Evolutionary conservation across 2,329 filamentous ascomycete species (phyloP).

Genomic region (Ophiocordyceps australis): DNA sequence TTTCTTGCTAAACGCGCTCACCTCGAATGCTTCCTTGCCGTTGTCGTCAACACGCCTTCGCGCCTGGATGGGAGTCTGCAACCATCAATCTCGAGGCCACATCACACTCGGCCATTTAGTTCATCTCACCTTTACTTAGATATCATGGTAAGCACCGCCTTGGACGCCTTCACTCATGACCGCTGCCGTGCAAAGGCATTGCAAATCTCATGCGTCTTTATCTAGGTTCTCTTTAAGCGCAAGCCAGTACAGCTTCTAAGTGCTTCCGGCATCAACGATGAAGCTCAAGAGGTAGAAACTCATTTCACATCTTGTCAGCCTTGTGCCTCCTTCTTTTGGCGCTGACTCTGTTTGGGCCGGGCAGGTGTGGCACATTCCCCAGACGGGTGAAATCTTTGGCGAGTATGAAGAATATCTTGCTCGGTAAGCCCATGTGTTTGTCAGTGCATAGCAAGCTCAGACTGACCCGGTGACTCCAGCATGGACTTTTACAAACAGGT

Average conservation of each 20-base stretch:
- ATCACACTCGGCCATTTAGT: no score
- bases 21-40: no score
- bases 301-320: constrained; percentile 2
- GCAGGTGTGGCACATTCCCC: constrained; percentile 80
- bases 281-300: constrained; percentile 59
- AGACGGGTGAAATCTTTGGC: constrained; percentile 78
- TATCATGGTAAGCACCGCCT: no score
- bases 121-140: no score
- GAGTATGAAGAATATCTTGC: constrained; percentile 78
- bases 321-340: constrained; percentile 4
- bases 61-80: no score
- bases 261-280: constrained; percentile 55
- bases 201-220: not conserved
- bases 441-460: not conserved
- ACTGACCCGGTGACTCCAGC: constrained; percentile 22
- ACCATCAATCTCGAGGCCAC: no score
- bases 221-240: constrained; percentile 82
- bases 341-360: no score
- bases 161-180: no score
- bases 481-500: constrained; percentile 92
- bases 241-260: constrained; percentile 79
- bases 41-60: no score
- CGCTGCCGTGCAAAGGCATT: no score
- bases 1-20: no score
- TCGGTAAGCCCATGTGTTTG: constrained; percentile 36